Base-by-base conservation (phyloP, 345 rosid genomes). In the Aquilaria malaccensis region DNA sequence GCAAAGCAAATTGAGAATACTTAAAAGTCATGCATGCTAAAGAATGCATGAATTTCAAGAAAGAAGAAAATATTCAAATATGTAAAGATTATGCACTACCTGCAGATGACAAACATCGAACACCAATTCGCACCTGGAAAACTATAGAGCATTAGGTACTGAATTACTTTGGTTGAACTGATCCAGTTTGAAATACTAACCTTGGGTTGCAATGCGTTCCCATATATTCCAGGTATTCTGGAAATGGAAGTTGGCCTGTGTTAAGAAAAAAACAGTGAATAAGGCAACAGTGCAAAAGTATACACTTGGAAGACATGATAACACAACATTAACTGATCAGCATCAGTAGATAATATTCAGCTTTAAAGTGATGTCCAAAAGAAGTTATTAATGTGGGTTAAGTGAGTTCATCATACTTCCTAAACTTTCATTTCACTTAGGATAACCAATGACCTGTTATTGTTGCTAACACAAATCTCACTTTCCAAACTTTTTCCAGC, bases 71-170 rank as follows among this genome's bases (percentile, higher is more conserved):
- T 12, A 29, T 10, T 47, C 30, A 4, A 46, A 59, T 59, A 9
- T 67, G 58, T 59, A 68, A 51, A 60, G n/a, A 43, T 56, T 62
- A 69, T 41, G 62, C 81, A 89, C 98, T 83, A 89, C 98, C 98
- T 72, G 87, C 48, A 56, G 96, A 80, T 56, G 98, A 89, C 72
- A 89, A 89, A 67, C 71, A 70, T 14, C 77, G 86, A 13, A 79
- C 64, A 12, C 89, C 88, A 74, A 81, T 75, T 63, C 74, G 83
- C 72, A 80, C 57, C 97, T 89, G 79, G 64, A 76, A 77, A 79
- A 65, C 63, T 57, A 53, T n/a, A 60, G 50, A 59, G 55, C 41
- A 52, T 74, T 59, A 67, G 68, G 62, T 60, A 63, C 45, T 59
- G 52, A 14, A 41, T 60, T 45, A 49, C 6, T n/a, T 50, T 56